A percentile compares a stretch with the other conserved stretches of the same genome.
phyloP scores from a whole-genome alignment of 768 basidiomycete genomes.

The Ramaria rubella region DNA sequence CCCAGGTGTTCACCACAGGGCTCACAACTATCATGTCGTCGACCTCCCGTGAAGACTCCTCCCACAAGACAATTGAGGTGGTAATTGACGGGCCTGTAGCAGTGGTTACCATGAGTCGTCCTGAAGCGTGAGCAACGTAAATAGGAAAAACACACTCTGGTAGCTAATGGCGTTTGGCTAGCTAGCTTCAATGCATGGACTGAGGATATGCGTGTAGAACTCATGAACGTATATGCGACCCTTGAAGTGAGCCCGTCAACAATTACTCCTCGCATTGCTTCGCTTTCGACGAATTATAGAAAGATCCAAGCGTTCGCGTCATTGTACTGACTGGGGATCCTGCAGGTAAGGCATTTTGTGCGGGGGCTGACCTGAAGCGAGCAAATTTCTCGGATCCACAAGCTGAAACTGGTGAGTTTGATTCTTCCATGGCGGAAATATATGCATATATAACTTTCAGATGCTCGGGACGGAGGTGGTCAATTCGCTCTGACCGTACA shows the following conservation, averaged over 20 bases:
- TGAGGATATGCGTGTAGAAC: too few species aligned
- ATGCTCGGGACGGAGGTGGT: constrained; percentile 47
- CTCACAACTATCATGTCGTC: too few species aligned
- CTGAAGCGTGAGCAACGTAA: too few species aligned
- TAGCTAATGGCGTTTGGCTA: too few species aligned
- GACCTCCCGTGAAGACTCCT: too few species aligned
- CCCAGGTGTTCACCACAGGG: too few species aligned
- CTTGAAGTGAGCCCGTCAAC: neutral
- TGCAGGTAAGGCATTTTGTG: constrained; percentile 46
- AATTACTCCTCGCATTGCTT: neutral
- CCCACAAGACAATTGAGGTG: too few species aligned
- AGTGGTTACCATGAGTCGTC: too few species aligned
- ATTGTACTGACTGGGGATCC: constrained; percentile 48
- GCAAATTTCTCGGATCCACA: neutral
- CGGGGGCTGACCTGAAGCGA: constrained; percentile 34
- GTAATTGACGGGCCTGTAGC: too few species aligned
- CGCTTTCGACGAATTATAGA: constrained; percentile 4
- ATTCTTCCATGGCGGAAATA: neutral
- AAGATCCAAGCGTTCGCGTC: constrained; percentile 46
- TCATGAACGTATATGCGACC: too few species aligned
- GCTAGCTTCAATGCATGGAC: too few species aligned
- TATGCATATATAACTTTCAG: constrained; percentile 12
- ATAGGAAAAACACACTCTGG: too few species aligned
- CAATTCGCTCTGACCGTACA: constrained; percentile 40
- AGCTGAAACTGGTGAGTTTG: neutral